Conservation (phyloP, 768 basidiomycete species). For the Lactarius hatsudake region DNA sequence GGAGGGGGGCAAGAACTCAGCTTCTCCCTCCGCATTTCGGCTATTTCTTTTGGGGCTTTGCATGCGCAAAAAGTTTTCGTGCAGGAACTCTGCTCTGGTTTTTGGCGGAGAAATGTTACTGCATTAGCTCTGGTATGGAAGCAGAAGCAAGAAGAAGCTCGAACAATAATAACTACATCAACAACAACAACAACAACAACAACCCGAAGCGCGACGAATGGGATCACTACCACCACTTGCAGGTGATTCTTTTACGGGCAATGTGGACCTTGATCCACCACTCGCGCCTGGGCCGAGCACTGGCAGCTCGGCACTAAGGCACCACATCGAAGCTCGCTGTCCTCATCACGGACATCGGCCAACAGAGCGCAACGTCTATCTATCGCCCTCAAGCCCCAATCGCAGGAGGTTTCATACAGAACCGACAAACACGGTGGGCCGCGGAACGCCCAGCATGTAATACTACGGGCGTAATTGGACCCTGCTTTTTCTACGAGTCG, state of each 20-base stretch:
- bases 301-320: background rate
- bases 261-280: too few relatives aligned
- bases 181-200: background rate
- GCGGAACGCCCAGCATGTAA: background rate
- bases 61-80: background rate
- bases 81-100: background rate
- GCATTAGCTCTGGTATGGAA: background rate
- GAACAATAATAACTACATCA: background rate
- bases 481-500: background rate
- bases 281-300: background rate
- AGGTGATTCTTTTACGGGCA: too few relatives aligned
- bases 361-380: background rate
- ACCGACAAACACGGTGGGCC: background rate
- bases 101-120: background rate
- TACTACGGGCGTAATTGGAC: background rate
- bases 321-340: background rate
- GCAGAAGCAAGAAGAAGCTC: conserved; percentile 1
- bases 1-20: background rate
- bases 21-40: background rate
- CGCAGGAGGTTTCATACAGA: background rate
- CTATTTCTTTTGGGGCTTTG: background rate
- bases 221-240: too few relatives aligned
- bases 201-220: background rate
- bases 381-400: background rate
- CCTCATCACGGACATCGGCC: background rate